These are phyloP conservation scores for Solanum pennellii DNA, from an alignment of 257 asterid species.

Conservation along the genomic window DNA sequence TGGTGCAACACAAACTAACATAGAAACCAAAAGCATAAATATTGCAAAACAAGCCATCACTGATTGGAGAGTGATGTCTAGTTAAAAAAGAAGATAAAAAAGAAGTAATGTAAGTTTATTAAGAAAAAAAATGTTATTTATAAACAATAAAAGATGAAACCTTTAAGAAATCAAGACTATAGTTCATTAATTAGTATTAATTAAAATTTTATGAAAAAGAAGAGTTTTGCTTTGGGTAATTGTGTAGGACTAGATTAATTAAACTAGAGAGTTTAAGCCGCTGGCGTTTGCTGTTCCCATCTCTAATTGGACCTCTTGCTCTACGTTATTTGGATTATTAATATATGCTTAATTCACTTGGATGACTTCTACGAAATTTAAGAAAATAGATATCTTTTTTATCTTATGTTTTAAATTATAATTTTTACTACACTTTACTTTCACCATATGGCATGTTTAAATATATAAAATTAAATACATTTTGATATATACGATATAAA, in stretches of 20 bases:
- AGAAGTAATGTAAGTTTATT: background rate
- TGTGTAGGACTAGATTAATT: slow-evolving; percentile 9
- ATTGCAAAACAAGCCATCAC: background rate
- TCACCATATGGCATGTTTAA: no score
- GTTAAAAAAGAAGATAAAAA: background rate
- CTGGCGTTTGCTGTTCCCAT: background rate
- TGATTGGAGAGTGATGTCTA: background rate
- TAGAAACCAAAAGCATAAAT: background rate
- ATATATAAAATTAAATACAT: no score
- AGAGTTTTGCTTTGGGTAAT: background rate
- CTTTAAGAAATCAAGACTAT: background rate
- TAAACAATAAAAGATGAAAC: background rate
- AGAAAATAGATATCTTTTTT: no score
- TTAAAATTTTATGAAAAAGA: background rate
- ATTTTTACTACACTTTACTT: no score
- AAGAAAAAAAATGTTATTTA: background rate
- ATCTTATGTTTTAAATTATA: no score
- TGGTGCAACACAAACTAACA: background rate
- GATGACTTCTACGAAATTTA: no score
- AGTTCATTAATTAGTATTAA: no score
- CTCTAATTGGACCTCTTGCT: no score
- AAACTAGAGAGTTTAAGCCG: background rate
- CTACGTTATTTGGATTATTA: background rate
- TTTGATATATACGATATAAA: no score
- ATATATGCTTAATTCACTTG: background rate